A percentile compares a stretch with the other conserved stretches of the same genome.
Evolutionary conservation across 441 rosid species (phyloP).

Genomic region (Pelargonium myrrhifolium): DNA sequence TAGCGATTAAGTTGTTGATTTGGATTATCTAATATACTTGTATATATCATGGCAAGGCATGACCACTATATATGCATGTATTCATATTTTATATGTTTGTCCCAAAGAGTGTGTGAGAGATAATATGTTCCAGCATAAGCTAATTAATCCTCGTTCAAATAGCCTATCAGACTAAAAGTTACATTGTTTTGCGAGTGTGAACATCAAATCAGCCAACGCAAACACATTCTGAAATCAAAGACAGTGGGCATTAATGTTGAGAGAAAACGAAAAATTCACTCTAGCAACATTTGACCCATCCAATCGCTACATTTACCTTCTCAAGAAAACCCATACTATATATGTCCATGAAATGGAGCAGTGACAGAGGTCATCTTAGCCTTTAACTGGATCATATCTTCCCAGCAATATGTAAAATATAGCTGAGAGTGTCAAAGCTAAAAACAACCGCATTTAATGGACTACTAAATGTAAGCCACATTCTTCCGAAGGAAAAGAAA

Average conservation of each 20-base stretch:
- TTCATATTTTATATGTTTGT: constrained; percentile 85
- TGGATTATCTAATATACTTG: constrained; percentile 78
- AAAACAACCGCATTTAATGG: constrained; percentile 34
- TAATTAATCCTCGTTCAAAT: constrained; percentile 85
- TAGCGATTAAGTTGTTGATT: constrained; percentile 79
- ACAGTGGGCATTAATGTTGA: constrained; percentile 27
- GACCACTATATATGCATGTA: constrained; percentile 89
- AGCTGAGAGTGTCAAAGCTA: constrained; percentile 53
- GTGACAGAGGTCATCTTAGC: constrained; percentile 79
- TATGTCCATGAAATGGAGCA: constrained; percentile 66
- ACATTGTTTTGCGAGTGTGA: constrained; percentile 22
- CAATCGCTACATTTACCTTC: constrained; percentile 92
- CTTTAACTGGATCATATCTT: constrained; percentile 79
- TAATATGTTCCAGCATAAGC: constrained; percentile 90
- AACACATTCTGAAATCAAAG: constrained; percentile 26
- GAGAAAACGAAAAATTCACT: constrained; percentile 76
- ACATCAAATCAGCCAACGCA: constrained; percentile 24
- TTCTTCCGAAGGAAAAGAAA: constrained; percentile 25
- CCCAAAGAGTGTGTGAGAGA: constrained; percentile 78
- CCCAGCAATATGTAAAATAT: constrained; percentile 88
- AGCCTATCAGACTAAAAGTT: constrained; percentile 46
- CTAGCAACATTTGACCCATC: constrained; percentile 53
- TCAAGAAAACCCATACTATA: constrained; percentile 62
- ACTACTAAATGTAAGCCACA: constrained; percentile 32
- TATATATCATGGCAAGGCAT: constrained; percentile 63